These are phyloP conservation scores for Fusarium multiceps DNA, from an alignment of 2,329 filamentous ascomycete species.

Conservation along the genomic window DNA sequence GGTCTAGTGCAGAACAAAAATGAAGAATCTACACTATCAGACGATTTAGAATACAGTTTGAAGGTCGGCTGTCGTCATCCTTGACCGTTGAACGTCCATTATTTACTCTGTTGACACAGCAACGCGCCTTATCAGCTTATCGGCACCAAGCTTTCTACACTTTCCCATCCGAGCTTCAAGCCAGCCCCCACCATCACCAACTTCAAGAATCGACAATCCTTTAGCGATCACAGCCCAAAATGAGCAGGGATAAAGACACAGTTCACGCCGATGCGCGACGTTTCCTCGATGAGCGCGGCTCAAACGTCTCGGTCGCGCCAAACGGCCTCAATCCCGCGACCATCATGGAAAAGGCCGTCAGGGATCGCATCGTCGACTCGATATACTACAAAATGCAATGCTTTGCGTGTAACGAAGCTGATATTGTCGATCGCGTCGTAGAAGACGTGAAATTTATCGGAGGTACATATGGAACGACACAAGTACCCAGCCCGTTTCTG, in stretches of 20 bases:
- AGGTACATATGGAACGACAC: conserved; percentile 84
- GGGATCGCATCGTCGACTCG: conserved; percentile 92
- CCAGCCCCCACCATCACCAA: conserved; percentile 27
- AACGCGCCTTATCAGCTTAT: conserved; percentile 58
- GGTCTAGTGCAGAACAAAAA: neutral
- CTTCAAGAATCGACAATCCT: conserved; percentile 15
- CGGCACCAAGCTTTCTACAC: conserved; percentile 16
- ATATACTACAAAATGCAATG: conserved; percentile 99
- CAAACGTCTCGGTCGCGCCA: conserved; percentile 77
- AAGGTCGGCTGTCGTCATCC: conserved; percentile 31
- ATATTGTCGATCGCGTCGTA: conserved; percentile 88
- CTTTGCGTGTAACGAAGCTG: conserved; percentile 88
- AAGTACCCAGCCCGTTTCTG: conserved; percentile 91
- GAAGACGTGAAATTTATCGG: conserved; percentile 85
- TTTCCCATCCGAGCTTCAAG: conserved; percentile 36
- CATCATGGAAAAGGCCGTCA: conserved; percentile 94
- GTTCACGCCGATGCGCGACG: conserved; percentile 82
- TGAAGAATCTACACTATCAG: neutral
- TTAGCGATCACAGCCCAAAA: conserved; percentile 33
- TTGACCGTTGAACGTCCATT: conserved; percentile 24
- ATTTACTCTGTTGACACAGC: conserved; percentile 53
- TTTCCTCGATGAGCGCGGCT: conserved; percentile 92
- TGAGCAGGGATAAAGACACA: conserved; percentile 60
- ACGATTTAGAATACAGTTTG: conserved; percentile 1
- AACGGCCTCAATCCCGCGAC: conserved; percentile 94